Evolutionary conservation across 2,329 filamentous ascomycete genomes (phyloP), one percentile per base, ranked within the genome.

Genomic region (Alternaria ventricosa): DNA sequence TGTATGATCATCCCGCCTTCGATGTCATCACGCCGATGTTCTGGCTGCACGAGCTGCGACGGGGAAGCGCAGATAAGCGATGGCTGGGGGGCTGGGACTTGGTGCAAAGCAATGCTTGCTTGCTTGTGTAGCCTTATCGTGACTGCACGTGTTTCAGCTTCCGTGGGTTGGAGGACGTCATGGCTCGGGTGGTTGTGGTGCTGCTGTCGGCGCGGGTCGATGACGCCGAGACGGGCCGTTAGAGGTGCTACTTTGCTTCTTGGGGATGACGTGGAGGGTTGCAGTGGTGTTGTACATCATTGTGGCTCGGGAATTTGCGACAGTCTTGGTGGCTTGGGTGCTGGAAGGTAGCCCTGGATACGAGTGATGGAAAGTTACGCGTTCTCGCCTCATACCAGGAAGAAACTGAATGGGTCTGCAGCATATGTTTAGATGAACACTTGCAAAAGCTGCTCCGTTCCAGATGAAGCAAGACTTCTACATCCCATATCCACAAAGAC

Each of bases 201-300:
- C 18, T 43, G 43, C 36, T 61, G 57, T 44, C 27, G 60, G 55
- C 46, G 58, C 58, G 58, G 51, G 44, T 60, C 30, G 13, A 57
- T 56, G 12, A 47, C 30, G 43, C 60, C 60, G 55, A 62, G 43
- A 59, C 55, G 60, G 60, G 41, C 60, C 60, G 60, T 62, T 62
- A 49, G 30, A 33, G 8, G 12, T 22, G 18, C 23, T 47, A 44
- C 41, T 58, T 46, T 30, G 36, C 41, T 50, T 36, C 22, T 56
- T 30, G 28, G 47, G 47, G 27, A 28, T 47, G 55, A 60, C 41
- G 49, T 57, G 47, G 43, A 62, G 47, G 18, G 20, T 41, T 46
- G 43, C 60, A 54, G n/a, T 36, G n/a, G 28, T 54, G 47, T 59
- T 45, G 47, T 47, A 15, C 44, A 33, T 43, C 41, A 12, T 56